Conservation (phyloP, 2,329 filamentous ascomycete species). For the Fusarium decemcellulare region DNA sequence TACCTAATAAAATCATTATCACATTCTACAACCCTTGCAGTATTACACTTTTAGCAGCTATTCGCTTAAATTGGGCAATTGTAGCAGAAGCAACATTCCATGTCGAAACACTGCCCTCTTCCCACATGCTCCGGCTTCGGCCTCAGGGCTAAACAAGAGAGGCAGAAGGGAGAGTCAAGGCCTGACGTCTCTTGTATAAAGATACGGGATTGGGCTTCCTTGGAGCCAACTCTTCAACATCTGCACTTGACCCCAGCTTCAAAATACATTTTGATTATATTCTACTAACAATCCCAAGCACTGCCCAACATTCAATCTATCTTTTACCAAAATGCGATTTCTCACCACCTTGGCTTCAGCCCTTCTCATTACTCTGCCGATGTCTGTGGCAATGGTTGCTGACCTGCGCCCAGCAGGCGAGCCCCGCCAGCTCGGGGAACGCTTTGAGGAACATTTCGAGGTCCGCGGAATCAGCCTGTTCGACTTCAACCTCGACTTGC, state of each 20-base stretch:
- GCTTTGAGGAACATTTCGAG: not conserved
- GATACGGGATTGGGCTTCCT: not conserved
- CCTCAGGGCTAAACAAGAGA: not conserved
- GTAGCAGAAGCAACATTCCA: not conserved
- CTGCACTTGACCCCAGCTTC: not conserved
- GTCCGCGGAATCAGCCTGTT: not conserved
- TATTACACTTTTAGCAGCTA: not conserved
- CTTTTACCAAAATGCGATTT: not conserved
- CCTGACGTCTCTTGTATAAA: not conserved
- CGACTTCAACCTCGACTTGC: no score
- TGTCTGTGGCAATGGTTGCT: not conserved
- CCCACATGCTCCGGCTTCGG: not conserved
- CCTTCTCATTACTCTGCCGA: not conserved
- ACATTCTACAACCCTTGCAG: not conserved
- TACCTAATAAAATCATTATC: not conserved
- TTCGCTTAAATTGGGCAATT: not conserved
- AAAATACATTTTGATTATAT: not conserved
- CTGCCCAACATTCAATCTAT: not conserved
- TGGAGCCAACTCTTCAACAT: not conserved
- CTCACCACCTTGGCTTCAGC: not conserved
- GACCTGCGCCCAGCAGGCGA: not conserved
- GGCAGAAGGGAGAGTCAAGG: not conserved
- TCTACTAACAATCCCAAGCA: not conserved
- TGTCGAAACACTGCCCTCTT: no score
- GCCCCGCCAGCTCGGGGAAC: constrained; percentile 53